A percentile compares a stretch with the other conserved stretches of the same genome.
Conservation (phyloP, 495 filamentous ascomycete species). For the Viridothelium virens region DNA sequence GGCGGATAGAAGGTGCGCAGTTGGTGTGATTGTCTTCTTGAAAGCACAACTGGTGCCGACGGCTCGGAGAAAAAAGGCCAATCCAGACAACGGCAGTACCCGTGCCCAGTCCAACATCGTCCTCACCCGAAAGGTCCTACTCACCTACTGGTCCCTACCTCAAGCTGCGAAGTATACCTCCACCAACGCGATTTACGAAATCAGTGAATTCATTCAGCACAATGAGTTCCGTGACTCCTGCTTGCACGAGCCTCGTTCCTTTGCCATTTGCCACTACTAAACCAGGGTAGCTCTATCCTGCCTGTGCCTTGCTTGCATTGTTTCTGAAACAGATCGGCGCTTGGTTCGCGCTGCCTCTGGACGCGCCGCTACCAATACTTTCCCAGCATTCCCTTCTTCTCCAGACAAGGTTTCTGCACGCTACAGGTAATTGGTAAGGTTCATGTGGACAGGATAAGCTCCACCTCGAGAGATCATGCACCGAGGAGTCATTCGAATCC, state of each 20-base stretch:
- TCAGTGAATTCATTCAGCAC: not conserved
- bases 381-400: slow-evolving; percentile 13
- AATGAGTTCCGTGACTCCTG: not conserved
- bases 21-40: not conserved
- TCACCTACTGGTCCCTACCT: not conserved
- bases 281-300: not conserved
- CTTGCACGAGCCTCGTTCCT: not conserved
- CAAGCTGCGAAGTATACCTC: too few relatives aligned
- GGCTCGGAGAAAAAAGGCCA: not conserved
- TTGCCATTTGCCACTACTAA: not conserved
- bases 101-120: not conserved
- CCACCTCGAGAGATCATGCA: not conserved
- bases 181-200: too few relatives aligned
- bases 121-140: not conserved
- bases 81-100: not conserved
- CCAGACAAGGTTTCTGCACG: slow-evolving; percentile 9
- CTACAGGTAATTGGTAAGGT: slow-evolving; percentile 5
- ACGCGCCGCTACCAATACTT: slow-evolving; percentile 24
- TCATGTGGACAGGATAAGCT: slow-evolving; percentile 7
- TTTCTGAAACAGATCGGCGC: slow-evolving; percentile 25
- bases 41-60: not conserved
- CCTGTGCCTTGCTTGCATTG: not conserved
- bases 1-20: not conserved
- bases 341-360: slow-evolving; percentile 16
- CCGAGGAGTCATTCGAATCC: slow-evolving; percentile 4